phyloP scores from a whole-genome alignment of 2,329 filamentous ascomycete genomes.

The Cladosporium sp. region DNA sequence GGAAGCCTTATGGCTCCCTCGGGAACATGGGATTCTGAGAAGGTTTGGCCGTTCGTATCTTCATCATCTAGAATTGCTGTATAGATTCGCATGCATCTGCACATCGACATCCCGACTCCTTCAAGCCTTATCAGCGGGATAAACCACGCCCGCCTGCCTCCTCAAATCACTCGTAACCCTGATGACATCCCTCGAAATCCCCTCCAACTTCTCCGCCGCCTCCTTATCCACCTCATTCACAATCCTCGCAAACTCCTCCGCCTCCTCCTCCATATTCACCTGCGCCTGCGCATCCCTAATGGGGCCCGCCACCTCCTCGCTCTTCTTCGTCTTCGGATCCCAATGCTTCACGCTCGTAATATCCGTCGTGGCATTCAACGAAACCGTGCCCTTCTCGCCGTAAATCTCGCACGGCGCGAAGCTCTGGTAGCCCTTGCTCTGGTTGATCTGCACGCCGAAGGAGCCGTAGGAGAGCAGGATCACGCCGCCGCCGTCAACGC shows the following conservation, averaged over 20 bases:
- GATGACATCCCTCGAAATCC: slow-evolving; percentile 39
- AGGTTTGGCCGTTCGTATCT: no score
- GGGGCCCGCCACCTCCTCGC: slow-evolving; percentile 35
- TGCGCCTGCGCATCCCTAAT: slow-evolving; percentile 33
- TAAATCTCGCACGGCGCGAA: slow-evolving; percentile 44
- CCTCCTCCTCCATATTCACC: slow-evolving; percentile 46
- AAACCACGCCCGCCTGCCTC: slow-evolving; percentile 42
- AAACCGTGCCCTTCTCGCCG: slow-evolving; percentile 45
- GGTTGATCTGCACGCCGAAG: slow-evolving; percentile 42
- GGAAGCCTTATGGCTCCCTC: no score
- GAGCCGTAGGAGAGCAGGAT: slow-evolving; percentile 41
- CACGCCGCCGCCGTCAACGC: slow-evolving; percentile 45
- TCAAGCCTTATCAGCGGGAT: slow-evolving; percentile 32
- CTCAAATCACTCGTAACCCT: slow-evolving; percentile 42
- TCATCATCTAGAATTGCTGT: no score
- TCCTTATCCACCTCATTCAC: slow-evolving; percentile 37
- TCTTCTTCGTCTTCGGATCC: slow-evolving; percentile 42
- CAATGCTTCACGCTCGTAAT: slow-evolving; percentile 36
- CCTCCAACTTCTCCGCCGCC: slow-evolving; percentile 37
- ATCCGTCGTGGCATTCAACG: slow-evolving; percentile 42
- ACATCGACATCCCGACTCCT: neutral
- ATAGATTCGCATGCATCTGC: no score
- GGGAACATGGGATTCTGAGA: no score
- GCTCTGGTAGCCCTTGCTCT: slow-evolving; percentile 43
- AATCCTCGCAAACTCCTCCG: slow-evolving; percentile 42